Base-by-base conservation (phyloP, 2,329 filamentous ascomycete species). In the Exophiala spinifera region DNA sequence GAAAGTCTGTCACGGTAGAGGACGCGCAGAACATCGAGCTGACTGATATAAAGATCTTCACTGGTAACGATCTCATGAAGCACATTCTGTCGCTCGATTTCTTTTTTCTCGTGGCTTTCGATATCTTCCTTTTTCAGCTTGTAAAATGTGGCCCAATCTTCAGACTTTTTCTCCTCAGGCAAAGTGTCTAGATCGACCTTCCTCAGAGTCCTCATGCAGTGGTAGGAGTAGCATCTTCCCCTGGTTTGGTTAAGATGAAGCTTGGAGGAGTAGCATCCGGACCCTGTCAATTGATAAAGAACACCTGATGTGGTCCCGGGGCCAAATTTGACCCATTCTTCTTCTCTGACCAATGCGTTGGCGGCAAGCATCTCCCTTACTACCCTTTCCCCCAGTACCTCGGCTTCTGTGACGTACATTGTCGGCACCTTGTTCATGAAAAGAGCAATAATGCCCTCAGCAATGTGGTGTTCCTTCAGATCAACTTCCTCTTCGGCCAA, bases 241-340 rank as follows among this genome's bases (percentile, higher is more conserved):
- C 81, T 76, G 8, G 83, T 81, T 39, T 76, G 72, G 14, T 67
- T 74, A 40, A 78, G 72, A 68, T 99, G 94, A 7, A 97, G 71
- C 65, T 86, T 89, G 1, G 89, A 83, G 3, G 92, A 85, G 70
- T 99, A 99, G 68, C 94, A 99, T 13, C 94, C 94, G 19, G 84
- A 84, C 5, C 91, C 91, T 2, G 91, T 96, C 46, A 99, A 77
- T 69, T 99, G 95, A 79, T 88, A 96, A 42, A 99, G 76, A 3
- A 99, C 91, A 52, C 94, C 95, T 19, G 88, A 91, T 65, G 97
- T 84, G 20, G 81, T 82, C 5, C 87, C 89, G 1, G 81, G 78
- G 5, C 89, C 88, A 67, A 97, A 91, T 67, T 95, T 96, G 61
- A 99, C 87, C 94, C 95, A 99, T 74, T 99, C 95, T 70, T 99